A percentile compares a stretch with the other conserved stretches of the same genome.
Evolutionary conservation across 2,329 filamentous ascomycete genomes (phyloP).

Genomic region (Aspergillus japonicus): DNA sequence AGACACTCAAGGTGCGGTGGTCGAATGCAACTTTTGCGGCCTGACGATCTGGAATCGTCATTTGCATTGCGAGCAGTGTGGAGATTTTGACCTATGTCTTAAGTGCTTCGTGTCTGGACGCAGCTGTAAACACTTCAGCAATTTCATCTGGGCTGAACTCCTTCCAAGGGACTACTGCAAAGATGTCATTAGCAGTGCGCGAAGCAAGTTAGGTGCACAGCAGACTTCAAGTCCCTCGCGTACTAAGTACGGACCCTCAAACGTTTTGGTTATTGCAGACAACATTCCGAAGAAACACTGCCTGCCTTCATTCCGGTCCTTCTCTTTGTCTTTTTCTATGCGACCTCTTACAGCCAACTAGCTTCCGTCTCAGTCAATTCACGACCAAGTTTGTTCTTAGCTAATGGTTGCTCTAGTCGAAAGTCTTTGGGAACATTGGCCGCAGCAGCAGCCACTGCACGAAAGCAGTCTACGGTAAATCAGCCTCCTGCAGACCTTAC

Average conservation of each 20-base stretch:
- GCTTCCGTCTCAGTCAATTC: neutral
- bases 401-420: constrained; percentile 1
- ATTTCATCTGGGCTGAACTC: constrained; percentile 36
- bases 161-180: constrained; percentile 29
- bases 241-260: constrained; percentile 8
- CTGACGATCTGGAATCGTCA: constrained; percentile 42
- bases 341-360: neutral
- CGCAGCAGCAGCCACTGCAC: constrained; percentile 25
- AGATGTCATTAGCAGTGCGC: constrained; percentile 16
- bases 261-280: neutral
- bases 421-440: constrained; percentile 23
- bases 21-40: constrained; percentile 39
- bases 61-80: constrained; percentile 37
- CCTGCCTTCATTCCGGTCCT: no score
- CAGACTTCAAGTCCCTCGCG: neutral
- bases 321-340: neutral
- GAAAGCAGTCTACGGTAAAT: constrained; percentile 25
- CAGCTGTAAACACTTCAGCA: constrained; percentile 34
- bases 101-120: constrained; percentile 37
- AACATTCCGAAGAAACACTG: neutral
- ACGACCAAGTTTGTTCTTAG: neutral
- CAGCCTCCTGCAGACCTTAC: constrained; percentile 1
- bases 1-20: constrained; percentile 31
- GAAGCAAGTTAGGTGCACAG: neutral
- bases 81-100: constrained; percentile 38